Conservation (phyloP, 176 grass and related monocot genomes). For the Themeda triandra region DNA sequence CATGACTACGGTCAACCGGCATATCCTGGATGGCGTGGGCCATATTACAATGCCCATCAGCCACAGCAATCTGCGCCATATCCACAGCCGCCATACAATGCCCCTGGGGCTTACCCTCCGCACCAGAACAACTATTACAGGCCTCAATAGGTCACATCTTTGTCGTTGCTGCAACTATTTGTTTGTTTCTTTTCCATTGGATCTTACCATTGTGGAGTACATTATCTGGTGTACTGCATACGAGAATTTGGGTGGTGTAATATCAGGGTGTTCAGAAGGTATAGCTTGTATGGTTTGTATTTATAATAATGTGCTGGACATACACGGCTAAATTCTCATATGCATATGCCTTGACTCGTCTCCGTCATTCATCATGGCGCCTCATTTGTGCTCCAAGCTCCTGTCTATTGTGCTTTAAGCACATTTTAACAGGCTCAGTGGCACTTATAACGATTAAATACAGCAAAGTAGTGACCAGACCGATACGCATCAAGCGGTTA, state of each 20-base stretch:
- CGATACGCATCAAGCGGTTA: not conserved
- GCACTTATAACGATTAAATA: too few relatives aligned
- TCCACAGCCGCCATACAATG: slow-evolving; percentile 61
- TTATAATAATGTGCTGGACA: slow-evolving; percentile 46
- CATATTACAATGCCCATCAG: slow-evolving; percentile 77
- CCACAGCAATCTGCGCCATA: slow-evolving; percentile 62
- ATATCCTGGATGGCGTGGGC: slow-evolving; percentile 91
- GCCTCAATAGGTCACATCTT: slow-evolving; percentile 42
- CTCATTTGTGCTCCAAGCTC: not conserved
- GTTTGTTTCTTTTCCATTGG: slow-evolving; percentile 16
- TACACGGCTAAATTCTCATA: not conserved
- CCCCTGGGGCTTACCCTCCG: slow-evolving; percentile 51
- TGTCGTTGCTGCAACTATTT: not conserved
- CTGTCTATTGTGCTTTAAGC: not conserved
- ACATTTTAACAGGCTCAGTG: not conserved
- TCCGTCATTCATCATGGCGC: too few relatives aligned
- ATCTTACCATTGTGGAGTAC: slow-evolving; percentile 28
- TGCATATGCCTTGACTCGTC: not conserved
- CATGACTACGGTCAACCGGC: slow-evolving; percentile 84
- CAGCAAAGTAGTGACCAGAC: not conserved
- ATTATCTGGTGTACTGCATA: not conserved
- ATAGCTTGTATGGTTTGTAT: slow-evolving; percentile 34
- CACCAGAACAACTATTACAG: slow-evolving; percentile 77
- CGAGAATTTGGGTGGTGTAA: slow-evolving; percentile 28
- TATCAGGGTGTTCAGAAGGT: slow-evolving; percentile 16